Evolutionary conservation across 2,329 filamentous ascomycete genomes (phyloP), one percentile per base, ranked within the genome.

Genomic region (Emericellopsis cladophorae): DNA sequence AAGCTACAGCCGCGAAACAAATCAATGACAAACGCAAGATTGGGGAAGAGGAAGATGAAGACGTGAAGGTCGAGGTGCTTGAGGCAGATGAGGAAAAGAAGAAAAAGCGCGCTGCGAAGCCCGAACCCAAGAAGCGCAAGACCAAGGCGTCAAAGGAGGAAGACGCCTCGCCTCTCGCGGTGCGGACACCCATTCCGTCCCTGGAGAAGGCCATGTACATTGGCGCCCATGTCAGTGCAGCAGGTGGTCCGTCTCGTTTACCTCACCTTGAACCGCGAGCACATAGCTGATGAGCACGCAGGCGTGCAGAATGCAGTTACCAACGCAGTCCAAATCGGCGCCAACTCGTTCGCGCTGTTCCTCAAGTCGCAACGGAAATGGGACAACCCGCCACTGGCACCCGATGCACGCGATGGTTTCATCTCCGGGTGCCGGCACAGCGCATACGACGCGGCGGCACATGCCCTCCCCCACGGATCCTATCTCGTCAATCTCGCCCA

Each of bases 401-500:
- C 76, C 32, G 78, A 83, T 22, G 75, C 81, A 40, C 70, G 74
- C 39, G 69, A 77, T 34, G 71, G 77, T 32, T 98, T 96, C 63
- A 74, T 74, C 42, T 68, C 70, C 35, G 65, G 77, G 26, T 85
- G 86, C 54, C 67, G 74, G 39, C 65, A 79, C 39, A 78, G 90
- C 56, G 65, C 66, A 39, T 95, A 90, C 59, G 78, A 85, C 52
- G 74, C 79, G 7, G 69, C 68, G 42, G 74, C 76, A 55, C 81
- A 86, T 61, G 76, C 88, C 53, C 77, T 98, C 1, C 92, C 92
- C 0, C 92, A 98, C 57, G 92, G 92, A 29, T 94, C 86, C 2
- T 98, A 98, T 58, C 81, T 98, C 7, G 88, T 98, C 54, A 98
- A 98, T 56, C 76, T 98, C 6, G 92, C 92, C 1, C 87, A 95